Base-by-base conservation (phyloP, 768 basidiomycete genomes). In the Tulasnella calospora region DNA sequence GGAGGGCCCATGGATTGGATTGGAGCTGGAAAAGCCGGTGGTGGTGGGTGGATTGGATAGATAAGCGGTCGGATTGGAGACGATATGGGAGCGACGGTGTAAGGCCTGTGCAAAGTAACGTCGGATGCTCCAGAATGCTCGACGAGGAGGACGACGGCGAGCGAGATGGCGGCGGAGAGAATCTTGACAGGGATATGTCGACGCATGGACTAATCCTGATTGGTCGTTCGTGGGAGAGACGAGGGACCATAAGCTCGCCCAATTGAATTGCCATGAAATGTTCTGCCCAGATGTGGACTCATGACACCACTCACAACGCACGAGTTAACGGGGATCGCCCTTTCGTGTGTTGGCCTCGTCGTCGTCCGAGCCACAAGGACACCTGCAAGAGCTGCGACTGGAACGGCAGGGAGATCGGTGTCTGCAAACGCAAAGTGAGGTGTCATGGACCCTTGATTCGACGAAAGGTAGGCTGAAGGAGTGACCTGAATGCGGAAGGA, bases 211-310 rank as follows among this genome's bases (percentile, higher is more conserved):
- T 67, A 67, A n/a, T 67, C 61, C 61, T 67, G 61, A 67, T 67
- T 67, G 61, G 61, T 67, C 27, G 61, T 7, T 67, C 61, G 61
- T 67, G 61, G 33, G 61, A 67, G 61, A 30, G 23, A 67, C 27
- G 33, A 67, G 61, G 61, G 61, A 67, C 61, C 61, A 67, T 67
- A 67, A 67, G 61, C 61, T 67, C 27, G 61, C 61, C 61, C 61
- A 67, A 67, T 67, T 67, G 61, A 67, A 67, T 67, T 67, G 61
- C 61, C 61, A 67, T 67, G 61, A 67, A 67, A 67, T 67, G 61
- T 67, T 30, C 30, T 51, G 51, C n/a, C 7, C 27, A 21, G 1
- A 6, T 46, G 47, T 19, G 61, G 61, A 67, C 61, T 67, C 61
- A 30, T 67, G 61, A 67, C 61, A 67, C 61, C 61, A 67, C 61